These are phyloP conservation scores for Podosphaera fusca DNA, from an alignment of 2,329 filamentous ascomycete species.

Conservation along the genomic window DNA sequence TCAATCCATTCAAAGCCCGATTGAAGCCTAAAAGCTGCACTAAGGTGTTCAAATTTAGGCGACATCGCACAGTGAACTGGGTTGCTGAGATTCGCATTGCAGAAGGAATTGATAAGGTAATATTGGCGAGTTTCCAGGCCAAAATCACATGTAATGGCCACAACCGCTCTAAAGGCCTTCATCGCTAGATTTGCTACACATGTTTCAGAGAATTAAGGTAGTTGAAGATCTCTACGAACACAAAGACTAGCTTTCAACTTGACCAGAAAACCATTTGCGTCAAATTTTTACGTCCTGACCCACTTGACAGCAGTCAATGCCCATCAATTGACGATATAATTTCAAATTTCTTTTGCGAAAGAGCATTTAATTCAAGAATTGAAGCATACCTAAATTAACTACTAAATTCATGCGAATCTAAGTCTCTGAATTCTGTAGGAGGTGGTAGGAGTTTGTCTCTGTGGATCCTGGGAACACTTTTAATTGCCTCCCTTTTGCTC, in stretches of 20 bases:
- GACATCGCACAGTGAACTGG: not conserved
- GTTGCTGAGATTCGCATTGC: not conserved
- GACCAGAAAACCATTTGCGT: not conserved
- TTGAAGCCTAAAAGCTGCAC: not conserved
- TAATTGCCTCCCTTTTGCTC: too few relatives aligned
- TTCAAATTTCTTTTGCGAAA: not conserved
- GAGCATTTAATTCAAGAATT: not conserved
- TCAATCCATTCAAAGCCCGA: not conserved
- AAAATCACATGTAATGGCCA: not conserved
- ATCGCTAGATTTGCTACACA: not conserved
- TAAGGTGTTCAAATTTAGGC: not conserved
- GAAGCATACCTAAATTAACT: not conserved
- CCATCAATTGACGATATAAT: not conserved
- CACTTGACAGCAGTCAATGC: not conserved
- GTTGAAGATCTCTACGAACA: not conserved
- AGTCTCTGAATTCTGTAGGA: too few relatives aligned
- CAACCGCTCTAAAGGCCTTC: not conserved
- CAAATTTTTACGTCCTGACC: not conserved
- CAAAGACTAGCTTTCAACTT: not conserved
- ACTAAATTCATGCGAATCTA: not conserved
- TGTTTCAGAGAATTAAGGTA: not conserved
- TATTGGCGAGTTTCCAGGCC: not conserved
- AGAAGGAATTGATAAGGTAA: not conserved
- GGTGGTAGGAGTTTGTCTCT: too few relatives aligned
- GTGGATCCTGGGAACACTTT: too few relatives aligned